Base-by-base conservation (phyloP, 2,329 filamentous ascomycete species). In the Beauveria bassiana region DNA sequence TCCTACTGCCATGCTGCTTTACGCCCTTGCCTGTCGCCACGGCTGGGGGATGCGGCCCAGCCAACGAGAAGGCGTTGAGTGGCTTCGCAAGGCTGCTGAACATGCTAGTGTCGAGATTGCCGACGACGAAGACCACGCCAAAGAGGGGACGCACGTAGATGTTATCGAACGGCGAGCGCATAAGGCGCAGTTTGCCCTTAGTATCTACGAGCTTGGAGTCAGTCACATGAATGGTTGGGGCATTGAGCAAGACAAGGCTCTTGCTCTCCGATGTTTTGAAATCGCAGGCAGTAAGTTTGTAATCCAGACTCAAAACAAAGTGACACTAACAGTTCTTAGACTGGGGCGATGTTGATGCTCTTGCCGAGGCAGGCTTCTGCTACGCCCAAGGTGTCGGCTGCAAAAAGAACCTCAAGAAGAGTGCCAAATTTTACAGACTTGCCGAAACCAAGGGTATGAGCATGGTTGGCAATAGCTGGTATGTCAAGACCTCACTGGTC, bases 201-300 rank as follows among this genome's bases (percentile, higher is more conserved):
- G 92, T 68, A 93, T 98, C 59, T 99, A 99, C 68, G 95, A 99
- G 76, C 81, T 99, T 26, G 95, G 95, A 3, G 92, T 97, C 28
- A 96, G 91, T 71, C 93, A 98, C 71, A 92, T 97, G 86, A 97
- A 99, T 68, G 95, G 95, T 5, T 99, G 95, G 95, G 95, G 95
- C 18, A 96, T 96, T 45, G 86, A 93, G 67, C 92, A 96, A 74
- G 95, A 99, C 71, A 96, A 95, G 72, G 77, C 84, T 5, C 81
- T 98, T 63, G 95, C 92, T 0, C 75, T 99, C 69, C 84, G 92
- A 59, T 99, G 95, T 72, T 99, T 97, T 71, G 95, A 99, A 73
- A 96, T 98, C 68, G 95, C 95, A 47, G 93, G 91, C 58, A 89
- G 85, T 87, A 77, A 79, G 85, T 81, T 12, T 6, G n/a, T 34